Base-by-base conservation (phyloP, 2,329 filamentous ascomycete genomes). In the Ophiosphaerella korrae region DNA sequence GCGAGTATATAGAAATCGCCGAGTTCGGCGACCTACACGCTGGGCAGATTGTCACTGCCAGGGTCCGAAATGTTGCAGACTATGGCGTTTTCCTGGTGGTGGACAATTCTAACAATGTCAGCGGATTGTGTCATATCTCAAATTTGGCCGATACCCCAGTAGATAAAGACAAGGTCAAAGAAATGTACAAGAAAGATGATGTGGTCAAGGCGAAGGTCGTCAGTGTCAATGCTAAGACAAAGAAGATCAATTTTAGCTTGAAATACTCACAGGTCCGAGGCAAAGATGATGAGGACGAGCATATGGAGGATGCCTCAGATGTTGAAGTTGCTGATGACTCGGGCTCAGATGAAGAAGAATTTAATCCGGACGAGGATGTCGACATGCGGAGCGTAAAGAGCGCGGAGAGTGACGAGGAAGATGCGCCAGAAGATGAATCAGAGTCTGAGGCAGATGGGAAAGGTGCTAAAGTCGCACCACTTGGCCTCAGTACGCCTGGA, bases 51-150 rank as follows among this genome's bases (percentile, higher is more conserved):
- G 83, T 99, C 31, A 96, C 90, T 11, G 94, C 92, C 42, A 96
- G 90, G 69, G 85, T 99, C 48, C 88, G 92, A 64, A 96, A 95
- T 74, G 92, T 97, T 2, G 90, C 96, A 67, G 89, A 96, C 29
- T 99, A 92, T 71, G 94, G 94, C 58, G 93, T 93, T 5, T 99
- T 99, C 72, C 89, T 99, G 62, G 84, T 95, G 37, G 80, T 99
- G 16, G 91, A 97, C 72, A 86, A 88, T 53, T 95, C 92, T 4
- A 82, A 84, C 48, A 96, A 96, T 62, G 85, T 99, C 55, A 96
- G 93, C 62, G 94, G 94, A 55, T 82, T 99, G 8, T 97, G 93
- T 72, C 94, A 99, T 73, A 85, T 89, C 55, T 93, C 87, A 57
- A 88, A 99, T 71, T 92, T 99, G 82, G 92, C 94, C 0, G 91